Evolutionary conservation across 805 yeast species (phyloP), one percentile per base, ranked within the genome.

Genomic region (Candida qinlingensis): DNA sequence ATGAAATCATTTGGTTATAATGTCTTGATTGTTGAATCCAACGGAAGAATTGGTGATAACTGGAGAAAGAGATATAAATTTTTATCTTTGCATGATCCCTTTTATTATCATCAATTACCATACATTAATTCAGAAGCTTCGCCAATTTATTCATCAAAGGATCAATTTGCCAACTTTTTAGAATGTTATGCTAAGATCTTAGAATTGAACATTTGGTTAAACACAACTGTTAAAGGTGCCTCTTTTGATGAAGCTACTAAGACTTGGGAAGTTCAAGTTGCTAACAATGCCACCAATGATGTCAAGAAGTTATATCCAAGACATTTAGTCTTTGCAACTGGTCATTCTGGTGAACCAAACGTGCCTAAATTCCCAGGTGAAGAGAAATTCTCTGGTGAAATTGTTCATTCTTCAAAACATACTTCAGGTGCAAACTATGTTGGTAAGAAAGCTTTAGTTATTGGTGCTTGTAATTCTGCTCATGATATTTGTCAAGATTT

Each of bases 401-500:
- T 73, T 42, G 68, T 69, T 27, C 77, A 73, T 58, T 71, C 77
- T 10, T 68, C 76, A 1, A 59, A 65, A 39, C 72, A 70, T 56
- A 59, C 66, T 19, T 64, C 72, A n/a, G 77, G 77, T 37, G 65
- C 65, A 12, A 62, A 61, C 42, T 72, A 66, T 60, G 54, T 49
- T n/a, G 76, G 75, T 41, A 66, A 73, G 52, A 70, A 63, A 33
- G 76, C 74, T 0, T 45, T 73, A 35, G 77, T 73, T 34, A 64
- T 73, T 46, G 78, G 78, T 41, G 68, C 75, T 19, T 68, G 77
- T 55, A 71, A 71, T 50, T 71, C 76, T 39, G 74, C 71, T 9
- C 77, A 73, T 54, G 77, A 73, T 59, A 71, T 73, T 42, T 67
- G 72, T 36, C 72, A 70, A 47, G 77, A 73, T 56, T 69, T 72